A percentile compares a stretch with the other conserved stretches of the same genome.
These are phyloP conservation scores for Tulasnella sp. DNA, from an alignment of 768 basidiomycete species.

Conservation along the genomic window DNA sequence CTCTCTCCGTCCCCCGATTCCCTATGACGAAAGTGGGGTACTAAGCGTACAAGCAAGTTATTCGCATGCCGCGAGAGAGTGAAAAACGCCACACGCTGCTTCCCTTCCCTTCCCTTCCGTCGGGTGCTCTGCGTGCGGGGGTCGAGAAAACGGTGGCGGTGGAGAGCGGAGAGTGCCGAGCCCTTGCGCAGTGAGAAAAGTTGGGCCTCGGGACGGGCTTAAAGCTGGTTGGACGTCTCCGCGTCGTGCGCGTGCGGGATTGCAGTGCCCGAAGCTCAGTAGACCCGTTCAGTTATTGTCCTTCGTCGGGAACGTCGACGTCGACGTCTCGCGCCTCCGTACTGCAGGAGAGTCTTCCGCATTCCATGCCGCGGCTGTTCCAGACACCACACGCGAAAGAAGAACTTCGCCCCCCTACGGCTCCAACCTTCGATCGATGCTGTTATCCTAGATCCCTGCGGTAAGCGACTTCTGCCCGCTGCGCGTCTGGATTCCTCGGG, in stretches of 20 bases:
- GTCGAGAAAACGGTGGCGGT: constrained; percentile 1
- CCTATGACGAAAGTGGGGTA: neutral
- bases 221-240: neutral
- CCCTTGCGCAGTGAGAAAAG: neutral
- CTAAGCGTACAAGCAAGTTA: neutral
- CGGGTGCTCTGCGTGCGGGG: neutral
- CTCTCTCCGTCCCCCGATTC: neutral
- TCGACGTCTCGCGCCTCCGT: too few relatives aligned
- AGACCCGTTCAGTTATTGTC: neutral
- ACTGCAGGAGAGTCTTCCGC: neutral
- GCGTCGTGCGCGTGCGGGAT: neutral
- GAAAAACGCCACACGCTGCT: neutral
- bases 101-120: neutral
- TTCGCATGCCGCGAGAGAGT: neutral
- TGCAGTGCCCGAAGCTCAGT: neutral
- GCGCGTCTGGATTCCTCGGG: neutral
- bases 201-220: neutral
- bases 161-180: neutral
- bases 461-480: neutral
- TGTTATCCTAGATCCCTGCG: neutral
- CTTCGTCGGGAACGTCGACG: neutral
- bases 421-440: neutral
- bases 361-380: neutral
- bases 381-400: neutral
- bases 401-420: neutral